phyloP scores from a whole-genome alignment of 2,329 filamentous ascomycete genomes.

The Diaporthe citrichinensis region DNA sequence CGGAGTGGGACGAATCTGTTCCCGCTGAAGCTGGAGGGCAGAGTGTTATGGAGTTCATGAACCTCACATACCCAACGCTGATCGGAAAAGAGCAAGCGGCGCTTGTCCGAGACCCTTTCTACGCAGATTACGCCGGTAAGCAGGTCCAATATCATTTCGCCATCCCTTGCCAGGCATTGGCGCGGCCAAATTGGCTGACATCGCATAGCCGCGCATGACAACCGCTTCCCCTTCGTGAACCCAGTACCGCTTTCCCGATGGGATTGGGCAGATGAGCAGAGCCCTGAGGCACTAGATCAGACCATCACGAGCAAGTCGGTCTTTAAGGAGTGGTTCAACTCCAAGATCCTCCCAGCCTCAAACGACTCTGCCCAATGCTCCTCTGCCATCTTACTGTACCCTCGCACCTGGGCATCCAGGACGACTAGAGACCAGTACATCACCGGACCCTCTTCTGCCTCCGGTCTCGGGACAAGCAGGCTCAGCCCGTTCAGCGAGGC shows the following conservation, averaged over 20 bases:
- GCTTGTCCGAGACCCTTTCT: not conserved
- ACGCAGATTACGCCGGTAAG: not conserved
- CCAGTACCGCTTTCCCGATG: not conserved
- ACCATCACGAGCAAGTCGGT: not conserved
- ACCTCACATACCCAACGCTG: not conserved
- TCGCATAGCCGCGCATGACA: not conserved
- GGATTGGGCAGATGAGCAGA: not conserved
- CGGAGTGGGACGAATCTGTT: not conserved
- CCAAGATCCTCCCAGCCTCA: not conserved
- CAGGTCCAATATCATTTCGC: not conserved
- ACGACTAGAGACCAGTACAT: not conserved
- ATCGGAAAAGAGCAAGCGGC: not conserved
- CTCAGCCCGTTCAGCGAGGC: not conserved
- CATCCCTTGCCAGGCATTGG: no score
- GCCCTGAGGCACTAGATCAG: not conserved
- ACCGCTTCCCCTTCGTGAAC: not conserved
- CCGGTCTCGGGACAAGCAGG: not conserved
- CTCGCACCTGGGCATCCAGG: not conserved
- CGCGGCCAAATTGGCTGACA: no score
- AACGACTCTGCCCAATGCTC: not conserved
- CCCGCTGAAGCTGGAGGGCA: not conserved
- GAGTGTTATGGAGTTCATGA: not conserved
- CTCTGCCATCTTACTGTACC: not conserved
- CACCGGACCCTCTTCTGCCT: not conserved
- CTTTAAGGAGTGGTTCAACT: slow-evolving; percentile 9